phyloP scores from a whole-genome alignment of 176 grass and related monocot genomes.

The Lolium rigidum region DNA sequence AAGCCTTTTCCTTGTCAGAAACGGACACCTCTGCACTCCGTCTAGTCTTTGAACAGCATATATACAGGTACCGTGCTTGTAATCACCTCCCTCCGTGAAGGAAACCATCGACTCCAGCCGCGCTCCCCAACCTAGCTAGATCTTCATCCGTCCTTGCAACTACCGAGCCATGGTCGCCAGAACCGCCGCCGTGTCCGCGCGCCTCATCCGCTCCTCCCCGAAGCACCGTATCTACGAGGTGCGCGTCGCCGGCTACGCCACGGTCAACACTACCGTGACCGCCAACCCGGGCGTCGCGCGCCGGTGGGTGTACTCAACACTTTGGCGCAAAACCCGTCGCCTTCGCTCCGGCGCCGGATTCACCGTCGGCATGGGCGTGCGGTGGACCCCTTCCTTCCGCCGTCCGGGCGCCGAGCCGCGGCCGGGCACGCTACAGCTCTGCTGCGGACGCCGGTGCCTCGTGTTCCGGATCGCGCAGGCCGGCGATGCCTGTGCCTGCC shows the following conservation, averaged over 20 bases:
- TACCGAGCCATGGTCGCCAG: neutral
- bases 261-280: conserved; percentile 27
- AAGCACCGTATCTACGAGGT: neutral
- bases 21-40: too few species aligned
- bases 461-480: neutral
- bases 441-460: conserved; percentile 8
- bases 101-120: neutral
- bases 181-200: neutral
- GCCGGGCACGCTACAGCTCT: conserved; percentile 18
- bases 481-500: neutral
- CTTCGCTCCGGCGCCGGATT: neutral
- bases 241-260: neutral
- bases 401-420: neutral
- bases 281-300: neutral
- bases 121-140: neutral
- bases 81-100: too few species aligned
- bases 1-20: too few species aligned
- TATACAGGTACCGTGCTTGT: too few species aligned
- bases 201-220: neutral
- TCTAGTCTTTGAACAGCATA: too few species aligned
- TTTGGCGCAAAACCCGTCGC: neutral
- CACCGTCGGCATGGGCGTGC: conserved; percentile 5
- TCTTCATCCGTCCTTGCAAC: neutral
- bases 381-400: neutral
- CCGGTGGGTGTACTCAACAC: neutral